These are phyloP conservation scores for Eucalyptus marginata DNA, from an alignment of 345 rosid species.

Conservation along the genomic window DNA sequence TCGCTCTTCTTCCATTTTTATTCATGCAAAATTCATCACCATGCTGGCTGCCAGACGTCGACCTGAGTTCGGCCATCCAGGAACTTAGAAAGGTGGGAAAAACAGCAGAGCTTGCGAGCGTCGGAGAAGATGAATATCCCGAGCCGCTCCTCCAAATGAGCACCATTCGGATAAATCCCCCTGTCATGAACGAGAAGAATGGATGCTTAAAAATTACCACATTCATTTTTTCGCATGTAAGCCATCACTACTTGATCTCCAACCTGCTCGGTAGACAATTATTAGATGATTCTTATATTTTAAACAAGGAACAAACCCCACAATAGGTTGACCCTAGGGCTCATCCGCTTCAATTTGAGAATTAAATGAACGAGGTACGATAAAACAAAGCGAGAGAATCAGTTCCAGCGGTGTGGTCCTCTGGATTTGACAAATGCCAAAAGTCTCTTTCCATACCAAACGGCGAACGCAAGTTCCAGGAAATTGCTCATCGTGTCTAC, in stretches of 20 bases:
- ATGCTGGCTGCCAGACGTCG: slow-evolving; percentile 51
- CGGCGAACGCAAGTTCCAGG: background rate
- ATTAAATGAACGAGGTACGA: background rate
- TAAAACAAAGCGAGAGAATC: background rate
- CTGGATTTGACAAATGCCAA: background rate
- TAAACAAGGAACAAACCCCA: background rate
- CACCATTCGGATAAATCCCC: background rate
- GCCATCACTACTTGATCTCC: background rate
- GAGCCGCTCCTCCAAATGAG: background rate
- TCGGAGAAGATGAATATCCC: background rate
- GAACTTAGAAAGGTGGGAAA: background rate
- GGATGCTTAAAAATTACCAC: background rate
- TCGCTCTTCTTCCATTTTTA: slow-evolving; percentile 49
- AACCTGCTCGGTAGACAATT: background rate
- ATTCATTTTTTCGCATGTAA: background rate
- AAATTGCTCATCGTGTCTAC: background rate
- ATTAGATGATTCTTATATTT: background rate
- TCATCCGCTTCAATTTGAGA: background rate
- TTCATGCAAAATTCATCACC: slow-evolving; percentile 50
- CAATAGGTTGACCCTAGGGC: background rate
- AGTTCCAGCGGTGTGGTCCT: background rate
- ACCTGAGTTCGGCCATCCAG: background rate
- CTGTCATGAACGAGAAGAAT: background rate
- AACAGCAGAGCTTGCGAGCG: background rate
- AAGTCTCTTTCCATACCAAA: background rate